phyloP scores from a whole-genome alignment of 371 early-diverging fungal genomes.

The Apophysomyces trapeziformis region DNA sequence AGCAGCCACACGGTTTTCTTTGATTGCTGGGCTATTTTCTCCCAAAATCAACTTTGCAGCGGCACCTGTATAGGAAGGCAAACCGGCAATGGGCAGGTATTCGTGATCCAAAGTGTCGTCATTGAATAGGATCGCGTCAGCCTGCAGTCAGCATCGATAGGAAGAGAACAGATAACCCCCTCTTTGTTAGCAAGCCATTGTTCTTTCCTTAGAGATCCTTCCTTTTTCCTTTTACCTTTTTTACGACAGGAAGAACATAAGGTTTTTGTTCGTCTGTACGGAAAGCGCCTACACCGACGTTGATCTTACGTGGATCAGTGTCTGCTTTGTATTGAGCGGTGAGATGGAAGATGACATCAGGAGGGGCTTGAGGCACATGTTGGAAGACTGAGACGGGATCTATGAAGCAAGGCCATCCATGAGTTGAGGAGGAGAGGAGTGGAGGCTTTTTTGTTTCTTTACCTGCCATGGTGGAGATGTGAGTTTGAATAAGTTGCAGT shows the following conservation, averaged over 20 bases:
- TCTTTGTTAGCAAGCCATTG: background rate
- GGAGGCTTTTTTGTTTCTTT: background rate
- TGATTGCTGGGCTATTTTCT: slow-evolving; percentile 73
- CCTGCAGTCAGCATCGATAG: slow-evolving; percentile 54
- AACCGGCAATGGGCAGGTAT: slow-evolving; percentile 90
- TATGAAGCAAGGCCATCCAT: background rate
- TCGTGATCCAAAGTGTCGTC: slow-evolving; percentile 88
- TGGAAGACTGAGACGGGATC: slow-evolving; percentile 60
- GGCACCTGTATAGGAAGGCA: slow-evolving; percentile 74
- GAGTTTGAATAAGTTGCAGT: slow-evolving; percentile 25
- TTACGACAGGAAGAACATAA: slow-evolving; percentile 93
- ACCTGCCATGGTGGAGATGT: slow-evolving; percentile 19
- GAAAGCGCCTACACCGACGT: slow-evolving; percentile 97
- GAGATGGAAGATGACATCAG: slow-evolving; percentile 91
- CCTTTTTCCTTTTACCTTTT: slow-evolving; percentile 61
- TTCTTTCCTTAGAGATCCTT: no score
- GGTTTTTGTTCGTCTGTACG: slow-evolving; percentile 92
- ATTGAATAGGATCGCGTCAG: slow-evolving; percentile 74
- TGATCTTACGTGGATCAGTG: slow-evolving; percentile 79
- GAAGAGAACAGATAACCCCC: background rate
- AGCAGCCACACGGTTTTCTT: slow-evolving; percentile 72
- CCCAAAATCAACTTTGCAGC: slow-evolving; percentile 87
- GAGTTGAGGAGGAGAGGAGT: background rate
- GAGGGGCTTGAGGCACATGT: slow-evolving; percentile 74
- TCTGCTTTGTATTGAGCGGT: slow-evolving; percentile 86